Evolutionary conservation across 225 moss, liverwort and hornwort genomes (phyloP), one percentile per base, ranked within the genome.

Genomic region (Lunularia cruciata): DNA sequence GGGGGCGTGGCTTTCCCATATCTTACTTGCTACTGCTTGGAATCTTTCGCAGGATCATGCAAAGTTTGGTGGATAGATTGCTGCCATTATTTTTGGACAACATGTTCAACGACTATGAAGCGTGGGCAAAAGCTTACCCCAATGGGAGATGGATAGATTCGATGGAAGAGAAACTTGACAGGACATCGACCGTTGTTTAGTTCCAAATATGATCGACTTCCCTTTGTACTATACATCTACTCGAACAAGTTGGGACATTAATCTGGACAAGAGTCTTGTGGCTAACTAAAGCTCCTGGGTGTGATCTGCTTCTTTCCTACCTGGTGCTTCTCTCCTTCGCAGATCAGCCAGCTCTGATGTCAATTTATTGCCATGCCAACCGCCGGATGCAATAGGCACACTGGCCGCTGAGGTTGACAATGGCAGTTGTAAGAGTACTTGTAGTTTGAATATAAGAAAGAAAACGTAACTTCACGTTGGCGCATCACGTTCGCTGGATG

Each of bases 41-140:
- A n/a, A n/a, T n/a, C n/a, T n/a, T n/a, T 55, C 27, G 46, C 88
- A 91, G 90, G 64, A 89, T 98, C 65, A 86, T 98, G 84, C 90
- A 91, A 68, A 81, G 90, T 22, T 77, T 93, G 85, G 62, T 98
- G 63, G 91, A 98, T 65, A 87, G 89, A 48, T 68, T 98, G 59
- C 74, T 93, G 2, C 91, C 91, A 7, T 43, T 86, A 39, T 98
- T 98, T 65, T 62, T 93, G 49, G 76, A 88, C 42, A 83, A 93
- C 65, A 72, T 98, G 31, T 81, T 93, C 47, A 43, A 74, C 47
- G 93, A 98, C 65, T 98, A 87, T 77, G 80, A 83, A 76, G 75
- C 71, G 35, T 98, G 98, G 98, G 98, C 87, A 33, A 23, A 35
- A 52, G 22, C 49, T 52, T 16, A 67, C 47, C 67, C 67, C 12